Percentiles rank a stretch among this genome's conserved stretches.
Evolutionary conservation across 768 basidiomycete species (phyloP).

Genomic region (Ramaria sp.): DNA sequence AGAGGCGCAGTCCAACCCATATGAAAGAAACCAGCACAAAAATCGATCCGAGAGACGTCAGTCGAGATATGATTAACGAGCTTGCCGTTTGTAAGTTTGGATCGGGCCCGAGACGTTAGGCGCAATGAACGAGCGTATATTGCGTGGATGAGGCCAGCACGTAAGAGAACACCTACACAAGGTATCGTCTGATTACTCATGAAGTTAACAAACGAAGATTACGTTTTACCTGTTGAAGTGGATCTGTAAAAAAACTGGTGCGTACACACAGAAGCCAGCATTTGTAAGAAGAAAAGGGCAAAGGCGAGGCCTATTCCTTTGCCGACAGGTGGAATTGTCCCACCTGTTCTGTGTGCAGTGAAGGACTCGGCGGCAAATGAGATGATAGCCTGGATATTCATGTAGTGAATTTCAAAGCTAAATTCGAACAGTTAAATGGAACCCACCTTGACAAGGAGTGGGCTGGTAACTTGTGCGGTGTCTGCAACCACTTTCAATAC

Average conservation of each 20-base stretch:
- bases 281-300: conserved; percentile 54
- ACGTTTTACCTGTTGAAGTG: conserved; percentile 30
- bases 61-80: conserved; percentile 92
- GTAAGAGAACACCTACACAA: conserved; percentile 62
- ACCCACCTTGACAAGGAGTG: conserved; percentile 69
- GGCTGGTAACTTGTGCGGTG: conserved; percentile 60
- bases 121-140: conserved; percentile 72
- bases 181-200: neutral
- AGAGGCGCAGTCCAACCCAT: conserved; percentile 72
- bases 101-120: conserved; percentile 69
- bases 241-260: conserved; percentile 81
- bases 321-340: conserved; percentile 30
- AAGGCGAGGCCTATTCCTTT: conserved; percentile 69
- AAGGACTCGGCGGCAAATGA: conserved; percentile 60
- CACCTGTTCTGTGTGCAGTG: conserved; percentile 21
- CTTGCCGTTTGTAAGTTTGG: conserved; percentile 75
- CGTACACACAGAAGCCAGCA: conserved; percentile 52
- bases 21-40: conserved; percentile 71
- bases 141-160: conserved; percentile 79
- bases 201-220: neutral
- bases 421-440: neutral
- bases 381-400: conserved; percentile 44
- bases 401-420: neutral
- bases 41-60: conserved; percentile 87
- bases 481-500: conserved; percentile 47